Evolutionary conservation across 805 yeast species (phyloP), one percentile per base, ranked within the genome.

Genomic region (Hanseniaspora thailandica): DNA sequence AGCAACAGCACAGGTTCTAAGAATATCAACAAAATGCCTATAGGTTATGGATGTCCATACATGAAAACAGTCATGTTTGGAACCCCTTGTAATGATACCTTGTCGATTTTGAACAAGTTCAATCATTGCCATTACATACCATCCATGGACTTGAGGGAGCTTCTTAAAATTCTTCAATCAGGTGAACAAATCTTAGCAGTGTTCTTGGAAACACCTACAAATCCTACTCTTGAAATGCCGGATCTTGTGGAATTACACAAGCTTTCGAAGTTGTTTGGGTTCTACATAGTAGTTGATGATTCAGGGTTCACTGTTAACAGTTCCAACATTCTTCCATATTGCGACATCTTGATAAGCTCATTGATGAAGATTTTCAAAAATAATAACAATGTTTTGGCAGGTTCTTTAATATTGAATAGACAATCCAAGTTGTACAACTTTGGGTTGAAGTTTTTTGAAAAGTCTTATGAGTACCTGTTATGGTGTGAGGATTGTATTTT

Each of bases 401-500:
- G 98, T 2, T 81, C 90, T 12, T 66, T 89, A 57, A 81, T 87
- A 5, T 69, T 93, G 60, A 93, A 90, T 63, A 84, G 89, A 5
- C 61, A 71, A 5, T 75, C 89, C 8, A 68, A 66, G 61, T 57
- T 88, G 77, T 69, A 54, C 59, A 2, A 55, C 51, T 53, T 73
- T 86, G 66, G 66, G 3, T 57, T 58, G 55, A 81, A 81, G 62
- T 74, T 74, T 58, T 71, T 80, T 60, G 61, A 74, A 54, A 69
- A 71, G 8, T 73, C 74, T 45, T 86, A 76, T 64, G 86, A 80
- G 60, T 97, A 90, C 61, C 67, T 74, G 6, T 75, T 86, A 59
- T 93, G 97, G 97, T 86, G 82, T 31, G 96, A 90, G 68, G 98
- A 93, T 68, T 96, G 96, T 1, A 78, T 93, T 52, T 82, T 83